phyloP scores from a whole-genome alignment of 495 filamentous ascomycete genomes.

The Neurospora cerealis region DNA sequence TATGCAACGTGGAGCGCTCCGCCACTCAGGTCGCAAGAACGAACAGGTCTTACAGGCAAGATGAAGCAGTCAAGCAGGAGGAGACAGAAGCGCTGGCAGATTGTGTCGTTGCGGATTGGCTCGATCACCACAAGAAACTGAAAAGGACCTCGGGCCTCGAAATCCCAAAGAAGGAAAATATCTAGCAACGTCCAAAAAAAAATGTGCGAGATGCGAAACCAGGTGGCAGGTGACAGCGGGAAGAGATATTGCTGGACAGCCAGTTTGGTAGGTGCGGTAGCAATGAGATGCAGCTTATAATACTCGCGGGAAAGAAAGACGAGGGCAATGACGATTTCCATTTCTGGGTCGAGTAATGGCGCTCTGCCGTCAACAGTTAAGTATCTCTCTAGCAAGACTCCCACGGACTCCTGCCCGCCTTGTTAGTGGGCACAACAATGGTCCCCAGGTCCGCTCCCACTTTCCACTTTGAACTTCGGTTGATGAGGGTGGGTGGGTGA shows the following conservation, averaged over 20 bases:
- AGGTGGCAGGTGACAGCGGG: not conserved
- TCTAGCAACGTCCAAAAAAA: not conserved
- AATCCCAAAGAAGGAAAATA: not conserved
- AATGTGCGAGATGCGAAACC: not conserved
- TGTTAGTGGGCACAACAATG: not conserved
- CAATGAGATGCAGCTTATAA: not conserved
- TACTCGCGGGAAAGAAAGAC: not conserved
- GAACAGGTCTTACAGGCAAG: not conserved
- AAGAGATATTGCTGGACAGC: not conserved
- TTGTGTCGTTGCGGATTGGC: not conserved
- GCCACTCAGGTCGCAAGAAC: not conserved
- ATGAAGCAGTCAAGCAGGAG: not conserved
- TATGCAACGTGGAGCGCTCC: not conserved
- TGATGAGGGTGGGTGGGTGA: not conserved
- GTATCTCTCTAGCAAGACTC: not conserved
- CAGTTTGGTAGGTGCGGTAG: not conserved
- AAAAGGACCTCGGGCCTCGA: not conserved
- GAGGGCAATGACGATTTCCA: not conserved
- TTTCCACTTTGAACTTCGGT: not conserved
- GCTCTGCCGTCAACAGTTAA: not conserved
- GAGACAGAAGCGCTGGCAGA: not conserved
- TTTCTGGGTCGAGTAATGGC: not conserved
- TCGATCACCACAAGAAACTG: not conserved
- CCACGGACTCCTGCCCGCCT: not conserved
- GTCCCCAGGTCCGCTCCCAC: not conserved